Conservation (phyloP, 768 basidiomycete genomes). For the Mycena olivaceomarginata region DNA sequence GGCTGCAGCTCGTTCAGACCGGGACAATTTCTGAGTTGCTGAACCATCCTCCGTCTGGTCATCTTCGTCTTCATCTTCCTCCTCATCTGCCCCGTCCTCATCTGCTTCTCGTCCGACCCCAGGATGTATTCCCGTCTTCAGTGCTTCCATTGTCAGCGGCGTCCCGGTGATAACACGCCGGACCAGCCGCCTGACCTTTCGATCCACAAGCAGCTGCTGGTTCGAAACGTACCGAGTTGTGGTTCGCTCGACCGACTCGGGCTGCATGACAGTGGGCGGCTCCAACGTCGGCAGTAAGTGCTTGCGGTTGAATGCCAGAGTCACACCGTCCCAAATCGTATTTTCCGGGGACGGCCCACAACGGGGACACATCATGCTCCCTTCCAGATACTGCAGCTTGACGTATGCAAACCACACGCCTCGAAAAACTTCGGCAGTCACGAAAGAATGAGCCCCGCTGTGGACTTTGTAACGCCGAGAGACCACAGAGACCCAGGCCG, state of each 20-base stretch:
- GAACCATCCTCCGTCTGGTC: neutral
- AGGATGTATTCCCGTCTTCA: neutral
- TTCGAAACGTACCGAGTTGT: neutral
- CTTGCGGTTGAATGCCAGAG: slow-evolving; percentile 41
- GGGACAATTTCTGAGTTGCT: neutral
- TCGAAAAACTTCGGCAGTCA: slow-evolving; percentile 29
- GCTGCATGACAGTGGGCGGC: slow-evolving; percentile 36
- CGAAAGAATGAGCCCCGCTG: slow-evolving; percentile 12
- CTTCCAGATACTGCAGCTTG: slow-evolving; percentile 35
- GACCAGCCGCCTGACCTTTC: neutral
- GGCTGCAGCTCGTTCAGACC: neutral
- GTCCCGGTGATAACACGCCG: neutral
- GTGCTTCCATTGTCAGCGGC: neutral
- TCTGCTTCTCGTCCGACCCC: neutral
- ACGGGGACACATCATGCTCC: slow-evolving; percentile 24
- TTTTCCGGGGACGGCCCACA: slow-evolving; percentile 39
- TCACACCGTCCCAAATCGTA: slow-evolving; percentile 46
- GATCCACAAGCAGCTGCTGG: slow-evolving; percentile 11
- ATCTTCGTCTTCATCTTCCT: neutral
- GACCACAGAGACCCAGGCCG: slow-evolving; percentile 31
- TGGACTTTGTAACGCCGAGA: slow-evolving; percentile 29
- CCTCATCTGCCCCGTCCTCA: slow-evolving; percentile 18
- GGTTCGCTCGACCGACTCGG: neutral
- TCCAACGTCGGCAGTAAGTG: slow-evolving; percentile 35
- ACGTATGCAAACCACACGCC: slow-evolving; percentile 42